Base-by-base conservation (phyloP, 2,329 filamentous ascomycete genomes). In the Ceratocystis cubensis region DNA sequence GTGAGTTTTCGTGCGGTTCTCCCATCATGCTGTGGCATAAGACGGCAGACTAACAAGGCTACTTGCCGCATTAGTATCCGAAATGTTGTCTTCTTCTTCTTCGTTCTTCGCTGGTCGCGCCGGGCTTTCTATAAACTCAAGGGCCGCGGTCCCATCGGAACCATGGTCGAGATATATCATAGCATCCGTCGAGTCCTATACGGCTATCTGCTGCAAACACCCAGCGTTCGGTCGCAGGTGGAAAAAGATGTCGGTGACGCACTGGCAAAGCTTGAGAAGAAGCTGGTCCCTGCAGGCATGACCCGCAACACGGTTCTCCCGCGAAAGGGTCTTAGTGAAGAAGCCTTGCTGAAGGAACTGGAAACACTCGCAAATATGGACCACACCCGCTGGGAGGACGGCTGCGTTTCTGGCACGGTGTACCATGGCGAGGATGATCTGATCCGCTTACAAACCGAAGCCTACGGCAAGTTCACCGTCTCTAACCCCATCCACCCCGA, bases 401-500 rank as follows among this genome's bases (percentile, higher is more conserved):
- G 94, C 7, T 87, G 85, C 70, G 94, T 99, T 65, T 95, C 89
- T 53, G 94, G 94, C 37, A 93, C 94, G 33, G 94, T 99, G 44
- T 99, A 99, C 74, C 93, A 97, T 74, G 94, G 94, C 70, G 94
- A 94, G 65, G 83, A 89, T 48, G 86, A 88, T 57, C 78, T 99
- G 71, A 77, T 94, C 69, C 84, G 88, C 73, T 79, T 99, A 48
- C 94, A 99, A 78, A 89, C 89, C 5, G 90, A 96, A 74, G 93
- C 94, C 0, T 97, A 93, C 80, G 88, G 89, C 70, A 88, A 89
- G 76, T 99, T 99, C 75, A 93, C 91, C 63, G 94, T 99, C 37
- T 84, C 91, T 48, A 99, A 99, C 75, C 94, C 94, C 2, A 94
- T 99, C 71, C 94, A 99, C 75, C 94, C 94, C 5, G 94, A 99